These are phyloP conservation scores for Aspergillus sp. DNA, from an alignment of 2,329 filamentous ascomycete genomes.

Conservation along the genomic window DNA sequence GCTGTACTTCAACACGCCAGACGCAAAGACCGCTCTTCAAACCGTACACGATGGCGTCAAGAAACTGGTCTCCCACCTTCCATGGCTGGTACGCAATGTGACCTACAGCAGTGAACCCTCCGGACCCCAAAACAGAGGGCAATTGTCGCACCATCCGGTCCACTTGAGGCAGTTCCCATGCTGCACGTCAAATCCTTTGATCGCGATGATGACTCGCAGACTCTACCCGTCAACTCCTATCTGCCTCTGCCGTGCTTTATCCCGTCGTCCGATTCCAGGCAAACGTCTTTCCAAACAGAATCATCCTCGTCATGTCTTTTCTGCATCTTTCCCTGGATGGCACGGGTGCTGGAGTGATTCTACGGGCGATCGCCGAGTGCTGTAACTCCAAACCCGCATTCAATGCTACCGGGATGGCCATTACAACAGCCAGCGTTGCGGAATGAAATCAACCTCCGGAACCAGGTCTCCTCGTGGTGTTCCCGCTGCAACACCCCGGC, in stretches of 20 bases:
- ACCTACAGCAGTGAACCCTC: neutral
- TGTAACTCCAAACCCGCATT: neutral
- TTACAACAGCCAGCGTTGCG: neutral
- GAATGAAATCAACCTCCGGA: neutral
- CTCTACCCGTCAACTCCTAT: neutral
- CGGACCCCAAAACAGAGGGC: neutral
- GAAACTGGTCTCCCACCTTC: constrained; percentile 1
- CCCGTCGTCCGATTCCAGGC: constrained; percentile 6
- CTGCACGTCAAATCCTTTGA: constrained; percentile 1
- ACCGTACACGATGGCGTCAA: constrained; percentile 2
- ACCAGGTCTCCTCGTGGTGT: constrained; percentile 1
- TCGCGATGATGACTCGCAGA: neutral
- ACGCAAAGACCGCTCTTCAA: neutral
- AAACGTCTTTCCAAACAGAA: constrained; percentile 5
- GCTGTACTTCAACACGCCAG: constrained; percentile 1
- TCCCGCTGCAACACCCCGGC: neutral
- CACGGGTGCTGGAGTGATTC: constrained; percentile 4
- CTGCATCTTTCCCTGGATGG: constrained; percentile 6
- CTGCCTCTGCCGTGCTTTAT: constrained; percentile 1
- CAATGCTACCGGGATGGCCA: neutral
- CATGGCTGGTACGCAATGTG: constrained; percentile 4
- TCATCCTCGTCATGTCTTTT: constrained; percentile 5
- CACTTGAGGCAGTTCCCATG: constrained; percentile 1
- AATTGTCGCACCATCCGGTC: neutral
- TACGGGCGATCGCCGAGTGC: constrained; percentile 2